Evolutionary conservation across 805 yeast genomes (phyloP).

Genomic region (Starmera caribaea): DNA sequence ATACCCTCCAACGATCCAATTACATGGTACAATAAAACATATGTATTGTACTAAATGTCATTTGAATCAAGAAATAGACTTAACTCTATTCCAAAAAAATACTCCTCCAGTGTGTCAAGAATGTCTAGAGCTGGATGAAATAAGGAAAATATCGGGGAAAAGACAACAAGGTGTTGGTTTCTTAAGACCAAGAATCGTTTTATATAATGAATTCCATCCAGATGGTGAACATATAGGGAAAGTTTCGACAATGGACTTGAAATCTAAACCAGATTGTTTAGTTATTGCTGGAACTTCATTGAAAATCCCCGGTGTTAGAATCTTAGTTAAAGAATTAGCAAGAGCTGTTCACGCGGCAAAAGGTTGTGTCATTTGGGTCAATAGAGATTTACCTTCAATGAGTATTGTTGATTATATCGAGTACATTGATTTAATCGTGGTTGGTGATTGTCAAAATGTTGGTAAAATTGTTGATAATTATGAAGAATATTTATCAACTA

Average conservation of each 20-base stretch:
- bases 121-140: conserved; percentile 48
- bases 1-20: conserved; percentile 57
- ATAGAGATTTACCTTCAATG: conserved; percentile 44
- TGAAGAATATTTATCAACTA: conserved; percentile 6
- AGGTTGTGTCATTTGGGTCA: conserved; percentile 56
- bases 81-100: conserved; percentile 34
- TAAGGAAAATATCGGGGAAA: conserved; percentile 52
- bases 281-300: conserved; percentile 80
- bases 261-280: conserved; percentile 62
- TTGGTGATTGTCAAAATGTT: conserved; percentile 57
- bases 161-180: conserved; percentile 54
- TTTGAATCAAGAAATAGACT: conserved; percentile 42
- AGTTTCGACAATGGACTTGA: conserved; percentile 57
- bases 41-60: conserved; percentile 75
- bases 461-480: conserved; percentile 25
- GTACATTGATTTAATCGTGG: conserved; percentile 45
- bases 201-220: conserved; percentile 73
- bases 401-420: conserved; percentile 40
- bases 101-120: conserved; percentile 54
- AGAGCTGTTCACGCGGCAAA: conserved; percentile 43
- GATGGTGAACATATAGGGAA: conserved; percentile 83
- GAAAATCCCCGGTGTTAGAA: conserved; percentile 65
- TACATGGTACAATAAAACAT: conserved; percentile 72
- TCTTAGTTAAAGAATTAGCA: conserved; percentile 52
- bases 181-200: conserved; percentile 54